Evolutionary conservation across 169 alveolate genomes (phyloP), one percentile per base, ranked within the genome.

Genomic region (Babesia bigemina): DNA sequence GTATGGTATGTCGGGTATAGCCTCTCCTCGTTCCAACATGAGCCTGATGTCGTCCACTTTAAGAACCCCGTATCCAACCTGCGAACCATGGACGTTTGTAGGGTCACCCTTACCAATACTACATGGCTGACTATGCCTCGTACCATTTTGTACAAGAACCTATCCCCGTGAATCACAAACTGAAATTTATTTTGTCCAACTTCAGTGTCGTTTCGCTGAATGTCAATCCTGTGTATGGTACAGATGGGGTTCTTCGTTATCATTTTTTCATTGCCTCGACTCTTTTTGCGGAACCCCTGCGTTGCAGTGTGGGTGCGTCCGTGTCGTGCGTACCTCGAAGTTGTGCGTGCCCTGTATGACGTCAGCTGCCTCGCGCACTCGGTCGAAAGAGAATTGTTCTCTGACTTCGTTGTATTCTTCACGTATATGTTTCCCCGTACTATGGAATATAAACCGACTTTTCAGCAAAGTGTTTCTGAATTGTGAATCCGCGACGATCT

Each of bases 71-170:
- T 49, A 74, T 9, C 82, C 89, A 36, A 70, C 83, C 83, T 79
- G 36, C 67, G 28, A 74, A 76, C 22, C 52, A 45, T 26, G 63
- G 33, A 6, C 39, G 39, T 33, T 33, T 33, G 10, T 6, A 6
- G 39, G 10, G 39, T 2, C 10, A 33, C 6, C 19, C 90, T 86
- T 6, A 88, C 90, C 88, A 85, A 79, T 19, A 89, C 65, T 26
- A 85, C 47, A 29, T 84, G 86, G 36, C 92, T 85, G 53, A 86
- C 87, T 10, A 89, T 89, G 50, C 88, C 82, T 21, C 93, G 63
- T 19, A 89, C 87, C 93, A 89, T 89, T 48, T 86, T 88, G 52
- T 89, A 89, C 48, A 89, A 56, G 61, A 89, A 89, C 26, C 93
- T 24, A 28, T 89, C 87, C 11, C 93, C 93, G 22, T 74, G 84